Percentiles rank a stretch among this genome's conserved stretches.
Conservation (phyloP, 305 asterid species). For the Vinca major region DNA sequence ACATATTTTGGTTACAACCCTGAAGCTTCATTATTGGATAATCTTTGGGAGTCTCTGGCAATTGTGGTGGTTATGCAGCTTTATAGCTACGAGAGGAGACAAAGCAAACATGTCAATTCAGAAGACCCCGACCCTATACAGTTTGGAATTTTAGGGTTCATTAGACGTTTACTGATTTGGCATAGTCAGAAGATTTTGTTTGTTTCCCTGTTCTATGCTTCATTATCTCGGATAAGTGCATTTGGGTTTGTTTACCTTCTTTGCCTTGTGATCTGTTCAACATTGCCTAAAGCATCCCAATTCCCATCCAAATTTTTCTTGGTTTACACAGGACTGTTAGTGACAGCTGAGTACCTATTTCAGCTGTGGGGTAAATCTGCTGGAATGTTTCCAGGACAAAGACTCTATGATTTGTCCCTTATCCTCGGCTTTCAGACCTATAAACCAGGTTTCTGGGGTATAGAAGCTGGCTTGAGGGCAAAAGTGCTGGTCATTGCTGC, state of each 20-base stretch:
- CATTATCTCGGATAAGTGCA: conserved; percentile 83
- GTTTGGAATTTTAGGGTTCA: conserved; percentile 71
- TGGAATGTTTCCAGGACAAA: conserved; percentile 91
- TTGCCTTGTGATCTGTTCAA: conserved; percentile 62
- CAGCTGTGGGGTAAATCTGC: conserved; percentile 93
- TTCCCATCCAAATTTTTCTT: conserved; percentile 76
- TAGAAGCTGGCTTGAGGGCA: conserved; percentile 87
- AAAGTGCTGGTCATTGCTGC: conserved; percentile 86
- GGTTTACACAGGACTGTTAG: conserved; percentile 71
- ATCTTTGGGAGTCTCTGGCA: conserved; percentile 91
- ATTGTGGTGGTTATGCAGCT: conserved; percentile 94
- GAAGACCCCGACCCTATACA: conserved; percentile 49
- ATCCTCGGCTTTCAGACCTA: conserved; percentile 74
- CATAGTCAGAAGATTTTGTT: conserved; percentile 85
- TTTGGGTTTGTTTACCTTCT: conserved; percentile 80
- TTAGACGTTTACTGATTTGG: conserved; percentile 78
- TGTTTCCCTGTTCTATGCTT: conserved; percentile 69
- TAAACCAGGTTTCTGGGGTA: conserved; percentile 57
- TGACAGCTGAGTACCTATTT: conserved; percentile 70
- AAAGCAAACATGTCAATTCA: conserved; percentile 55
- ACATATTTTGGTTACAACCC: conserved; percentile 64
- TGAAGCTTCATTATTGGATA: conserved; percentile 55
- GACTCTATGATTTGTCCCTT: conserved; percentile 52
- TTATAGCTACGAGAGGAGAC: conserved; percentile 96
- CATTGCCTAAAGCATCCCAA: conserved; percentile 74